Evolutionary conservation across 805 yeast species (phyloP).

Genomic region (Pichia nanzhaoensis): DNA sequence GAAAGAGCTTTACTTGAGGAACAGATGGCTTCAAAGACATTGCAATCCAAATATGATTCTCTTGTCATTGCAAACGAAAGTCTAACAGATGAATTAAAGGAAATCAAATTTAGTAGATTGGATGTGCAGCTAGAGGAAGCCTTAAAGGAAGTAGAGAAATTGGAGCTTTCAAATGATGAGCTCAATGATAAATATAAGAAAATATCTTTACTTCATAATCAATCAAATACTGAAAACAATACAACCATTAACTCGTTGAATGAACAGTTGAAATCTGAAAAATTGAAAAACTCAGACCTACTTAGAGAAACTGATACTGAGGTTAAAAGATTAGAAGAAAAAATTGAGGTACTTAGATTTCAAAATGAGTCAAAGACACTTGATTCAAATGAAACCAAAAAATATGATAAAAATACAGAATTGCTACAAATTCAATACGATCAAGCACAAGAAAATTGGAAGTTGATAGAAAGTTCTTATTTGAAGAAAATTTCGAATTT

Average conservation of each 20-base stretch:
- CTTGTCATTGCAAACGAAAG: conserved; percentile 21
- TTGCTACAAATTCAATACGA: conserved; percentile 64
- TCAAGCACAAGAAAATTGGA: conserved; percentile 77
- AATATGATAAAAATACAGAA: conserved; percentile 25
- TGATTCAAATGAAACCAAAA: conserved; percentile 2
- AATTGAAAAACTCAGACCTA: conserved; percentile 13
- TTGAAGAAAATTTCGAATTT: conserved; percentile 38
- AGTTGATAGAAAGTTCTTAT: conserved; percentile 64
- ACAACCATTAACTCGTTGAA: conserved; percentile 23
- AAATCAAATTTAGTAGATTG: conserved; percentile 29
- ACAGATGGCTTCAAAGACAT: conserved; percentile 25
- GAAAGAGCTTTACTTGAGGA: conserved; percentile 21
- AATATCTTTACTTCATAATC: conserved; percentile 18
- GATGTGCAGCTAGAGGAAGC: conserved; percentile 28
- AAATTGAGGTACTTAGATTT: conserved; percentile 61
- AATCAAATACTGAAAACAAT: conserved; percentile 22
- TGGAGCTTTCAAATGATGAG: conserved; percentile 15
- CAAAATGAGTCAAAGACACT: conserved; percentile 40
- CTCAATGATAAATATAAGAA: conserved; percentile 14
- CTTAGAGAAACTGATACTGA: conserved; percentile 36
- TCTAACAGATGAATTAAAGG: conserved; percentile 26
- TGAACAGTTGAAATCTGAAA: conserved; percentile 22
- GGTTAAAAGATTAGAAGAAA: conserved; percentile 54
- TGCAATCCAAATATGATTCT: conserved; percentile 22
- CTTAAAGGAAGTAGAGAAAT: conserved; percentile 30